A percentile compares a stretch with the other conserved stretches of the same genome.
These are phyloP conservation scores for Castanospermum australe DNA, from an alignment of 306 rosid genomes.

Conservation along the genomic window DNA sequence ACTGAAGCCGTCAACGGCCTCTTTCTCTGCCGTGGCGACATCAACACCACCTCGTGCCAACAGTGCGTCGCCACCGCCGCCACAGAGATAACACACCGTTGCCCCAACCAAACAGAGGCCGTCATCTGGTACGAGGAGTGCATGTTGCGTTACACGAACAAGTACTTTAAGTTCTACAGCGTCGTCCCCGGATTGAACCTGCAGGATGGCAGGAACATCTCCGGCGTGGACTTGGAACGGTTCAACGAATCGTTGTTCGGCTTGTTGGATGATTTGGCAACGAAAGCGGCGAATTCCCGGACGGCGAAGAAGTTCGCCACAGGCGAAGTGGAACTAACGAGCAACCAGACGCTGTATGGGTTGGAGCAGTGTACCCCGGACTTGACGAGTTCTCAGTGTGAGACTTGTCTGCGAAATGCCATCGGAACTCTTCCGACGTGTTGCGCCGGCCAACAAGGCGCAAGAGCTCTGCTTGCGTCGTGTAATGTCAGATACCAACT, in stretches of 20 bases:
- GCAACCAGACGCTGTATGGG: constrained; percentile 19
- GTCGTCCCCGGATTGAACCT: background rate
- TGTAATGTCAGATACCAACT: constrained; percentile 34
- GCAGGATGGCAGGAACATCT: background rate
- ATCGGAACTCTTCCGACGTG: background rate
- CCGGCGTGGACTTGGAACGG: background rate
- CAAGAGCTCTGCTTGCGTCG: constrained; percentile 18
- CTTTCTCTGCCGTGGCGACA: constrained; percentile 65
- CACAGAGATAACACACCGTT: background rate
- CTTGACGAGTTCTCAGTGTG: background rate
- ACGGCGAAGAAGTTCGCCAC: constrained; percentile 29
- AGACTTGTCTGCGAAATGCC: constrained; percentile 20
- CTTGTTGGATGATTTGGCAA: constrained; percentile 20
- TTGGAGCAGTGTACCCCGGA: constrained; percentile 28
- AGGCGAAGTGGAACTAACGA: background rate
- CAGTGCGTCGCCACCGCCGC: constrained; percentile 41
- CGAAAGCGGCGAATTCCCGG: background rate
- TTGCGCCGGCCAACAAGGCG: constrained; percentile 22
- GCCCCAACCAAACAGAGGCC: constrained; percentile 42
- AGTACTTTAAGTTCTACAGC: constrained; percentile 2
- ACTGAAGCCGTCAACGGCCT: constrained; percentile 31
- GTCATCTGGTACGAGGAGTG: constrained; percentile 49
- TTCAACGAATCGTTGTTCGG: constrained; percentile 7
- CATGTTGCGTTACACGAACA: constrained; percentile 41
- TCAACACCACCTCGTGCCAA: constrained; percentile 18